Evolutionary conservation across 331 rosid species (phyloP), one percentile per base, ranked within the genome.

Genomic region (Saraca asoca): DNA sequence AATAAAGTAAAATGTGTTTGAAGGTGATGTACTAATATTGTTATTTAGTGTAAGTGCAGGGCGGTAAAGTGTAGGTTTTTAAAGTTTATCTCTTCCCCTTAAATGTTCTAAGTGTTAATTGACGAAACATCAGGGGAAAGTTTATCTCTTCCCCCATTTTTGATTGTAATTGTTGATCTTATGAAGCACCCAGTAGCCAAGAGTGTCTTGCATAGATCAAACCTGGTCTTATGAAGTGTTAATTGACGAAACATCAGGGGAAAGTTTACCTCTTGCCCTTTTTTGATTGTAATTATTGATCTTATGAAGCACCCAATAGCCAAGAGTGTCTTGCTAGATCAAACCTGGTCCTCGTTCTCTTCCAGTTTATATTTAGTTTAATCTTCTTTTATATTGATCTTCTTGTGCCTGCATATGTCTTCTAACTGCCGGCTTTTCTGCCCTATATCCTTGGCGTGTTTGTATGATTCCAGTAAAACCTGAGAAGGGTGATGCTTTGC

Each of bases 401-500:
- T 29, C 29, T 20, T 54, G 31, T 63, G 29, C 45, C 18, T 43
- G 17, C 19, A 7, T 42, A 7, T 33, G 29, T 48, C 15, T 8
- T 74, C 43, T 41, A 52, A 12, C 44, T 4, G 9, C 5, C 2
- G 4, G 51, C 5, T 67, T 35, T 29, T 39, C 29, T 18, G 19
- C 10, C 62, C 17, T 42, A 38, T 60, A 5, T 29, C 62, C 50
- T 35, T 18, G 48, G 48, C 64, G 4, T 16, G 33, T 75, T 56
- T 46, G 13, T 66, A 16, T 38, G 7, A 46, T 43, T 76, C 68
- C 85, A 94, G 99, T 94, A 67, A 90, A 86, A 80, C 85, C 99
- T 1, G 58, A 5, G 50, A 94, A 88, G 79, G 97, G 99, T 16
- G 97, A 94, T 45, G 97, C 99, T 34, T 74, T 94, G 87, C 76